Evolutionary conservation across 192 early-diverging fungal genomes (phyloP), one percentile per base, ranked within the genome.

Genomic region (Rhizoclosmatium globosum): DNA sequence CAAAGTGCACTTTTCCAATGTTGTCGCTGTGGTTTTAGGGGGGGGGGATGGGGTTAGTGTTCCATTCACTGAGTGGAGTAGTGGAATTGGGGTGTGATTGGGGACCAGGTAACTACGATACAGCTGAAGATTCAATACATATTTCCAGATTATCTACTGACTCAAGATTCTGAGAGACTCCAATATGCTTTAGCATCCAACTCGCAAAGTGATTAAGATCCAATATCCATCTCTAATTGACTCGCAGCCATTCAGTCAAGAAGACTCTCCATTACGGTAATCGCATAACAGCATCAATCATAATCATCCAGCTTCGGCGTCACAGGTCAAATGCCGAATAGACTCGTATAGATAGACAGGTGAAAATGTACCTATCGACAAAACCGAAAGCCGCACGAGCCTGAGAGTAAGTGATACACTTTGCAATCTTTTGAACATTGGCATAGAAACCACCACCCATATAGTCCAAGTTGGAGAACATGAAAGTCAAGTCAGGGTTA

Each of bases 1-100:
- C 96, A 82, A 99, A 99, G 78, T 98, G 95, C n/a, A 93, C 71
- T 67, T 96, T 97, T 44, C 97, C 98, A 50, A 99, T 88, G 75
- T 92, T 92, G 74, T 95, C 94, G 77, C 91, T 92, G 80, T 41
- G 17, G n/a, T 15, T 64, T 47, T 38, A 23, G 39, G 15, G 38
- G 31, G 39, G 15, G 38, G 31, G 31, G 31, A 31, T 31, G 31
- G 31, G 31, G 31, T 31, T 31, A 31, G 31, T 31, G 31, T 31
- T 31, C 31, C 31, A 31, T 31, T 31, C 31, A 31, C 31, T 31
- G 31, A 31, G 31, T 50, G 3, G 42, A 64, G 79, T n/a, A 17
- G 45, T 48, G 23, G 46, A 59, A n/a, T 21, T 75, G 6, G 69
- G 21, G n/a, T 3, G 65, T 65, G 67, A 11, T 17, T 82, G n/a